Percentiles rank a stretch among this genome's conserved stretches.
Evolutionary conservation across 2,329 filamentous ascomycete species (phyloP).

Genomic region (Seiridium cupressi): DNA sequence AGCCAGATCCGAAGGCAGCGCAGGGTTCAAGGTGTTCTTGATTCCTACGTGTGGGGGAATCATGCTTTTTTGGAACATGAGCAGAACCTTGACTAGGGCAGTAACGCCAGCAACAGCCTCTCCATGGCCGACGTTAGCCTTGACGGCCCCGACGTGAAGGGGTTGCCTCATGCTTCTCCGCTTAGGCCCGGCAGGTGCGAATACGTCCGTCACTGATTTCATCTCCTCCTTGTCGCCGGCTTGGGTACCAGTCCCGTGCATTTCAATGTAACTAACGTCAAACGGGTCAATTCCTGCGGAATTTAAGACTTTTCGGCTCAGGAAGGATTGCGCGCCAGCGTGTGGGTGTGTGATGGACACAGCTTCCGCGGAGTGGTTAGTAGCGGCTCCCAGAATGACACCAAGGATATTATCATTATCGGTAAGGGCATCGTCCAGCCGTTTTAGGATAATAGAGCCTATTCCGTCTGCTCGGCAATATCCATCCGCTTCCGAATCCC

Average conservation of each 20-base stretch:
- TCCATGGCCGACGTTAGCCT: slow-evolving; percentile 46
- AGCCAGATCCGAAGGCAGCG: slow-evolving; percentile 38
- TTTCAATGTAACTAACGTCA: slow-evolving; percentile 63
- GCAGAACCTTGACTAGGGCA: slow-evolving; percentile 39
- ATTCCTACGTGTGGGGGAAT: slow-evolving; percentile 52
- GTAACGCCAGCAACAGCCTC: slow-evolving; percentile 39
- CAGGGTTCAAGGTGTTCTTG: slow-evolving; percentile 42
- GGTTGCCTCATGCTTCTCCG: slow-evolving; percentile 34
- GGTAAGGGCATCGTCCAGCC: slow-evolving; percentile 16
- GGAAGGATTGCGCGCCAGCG: slow-evolving; percentile 57
- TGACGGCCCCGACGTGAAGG: slow-evolving; percentile 45
- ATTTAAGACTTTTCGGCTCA: slow-evolving; percentile 57
- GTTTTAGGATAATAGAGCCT: slow-evolving; percentile 19
- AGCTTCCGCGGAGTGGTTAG: slow-evolving; percentile 70
- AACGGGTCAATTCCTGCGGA: slow-evolving; percentile 53
- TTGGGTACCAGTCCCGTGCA: slow-evolving; percentile 71
- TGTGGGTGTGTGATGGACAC: slow-evolving; percentile 73
- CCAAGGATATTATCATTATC: slow-evolving; percentile 26
- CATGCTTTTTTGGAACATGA: slow-evolving; percentile 38
- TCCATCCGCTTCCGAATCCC: slow-evolving; percentile 62
- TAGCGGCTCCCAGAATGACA: slow-evolving; percentile 49
- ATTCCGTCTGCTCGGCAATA: slow-evolving; percentile 34
- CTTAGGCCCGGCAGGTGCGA: slow-evolving; percentile 47
- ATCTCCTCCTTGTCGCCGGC: slow-evolving; percentile 68
- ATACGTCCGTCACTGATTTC: slow-evolving; percentile 57